Evolutionary conservation across 768 basidiomycete genomes (phyloP), one percentile per base, ranked within the genome.

Genomic region (Phanerodontia chrysosporium): DNA sequence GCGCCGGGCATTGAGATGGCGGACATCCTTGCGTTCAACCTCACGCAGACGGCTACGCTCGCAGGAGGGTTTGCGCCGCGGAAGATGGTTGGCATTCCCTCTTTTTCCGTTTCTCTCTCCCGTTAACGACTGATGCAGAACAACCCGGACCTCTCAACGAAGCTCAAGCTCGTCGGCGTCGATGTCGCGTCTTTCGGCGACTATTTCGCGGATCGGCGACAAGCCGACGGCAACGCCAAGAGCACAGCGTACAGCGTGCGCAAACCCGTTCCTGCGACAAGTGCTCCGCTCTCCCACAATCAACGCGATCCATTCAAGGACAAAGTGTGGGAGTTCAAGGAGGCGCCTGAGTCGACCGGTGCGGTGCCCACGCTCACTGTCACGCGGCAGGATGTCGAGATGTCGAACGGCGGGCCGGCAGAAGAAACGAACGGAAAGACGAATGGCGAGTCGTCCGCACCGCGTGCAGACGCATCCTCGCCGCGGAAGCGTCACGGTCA

Each of bases 1-100:
- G 87, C 81, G 2, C 89, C 88, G n/a, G 87, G 88, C 42, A 77
- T 82, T 45, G 84, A 86, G 68, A 90, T 90, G 88, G 88, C 88
- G 22, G 84, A 87, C 61, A 83, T 90, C 58, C 74, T 91, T 1
- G 75, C 87, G 1, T 88, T 86, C 76, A 91, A 91, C 71, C 72
- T 91, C 8, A 84, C 84, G 22, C 79, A 83, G 71, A 78, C 77
- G 0, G 65, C 77, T 51, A 80, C 79, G 2, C 67, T 62, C 2
- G 61, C 72, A 1, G 78, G 79, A 21, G 67, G 69, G 0, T 79
- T 78, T 66, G 69, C 69, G 56, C 73, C 74, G 16, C 68, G 81
- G 32, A 72, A 74, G 59, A 82, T 83, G 81, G 74, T 73, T 24
- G 32, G 7, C 32, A 13, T 2, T 18, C 18, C 12, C 10, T 48